Evolutionary conservation across 257 asterid genomes (phyloP).

Genomic region (Mentha longifolia): DNA sequence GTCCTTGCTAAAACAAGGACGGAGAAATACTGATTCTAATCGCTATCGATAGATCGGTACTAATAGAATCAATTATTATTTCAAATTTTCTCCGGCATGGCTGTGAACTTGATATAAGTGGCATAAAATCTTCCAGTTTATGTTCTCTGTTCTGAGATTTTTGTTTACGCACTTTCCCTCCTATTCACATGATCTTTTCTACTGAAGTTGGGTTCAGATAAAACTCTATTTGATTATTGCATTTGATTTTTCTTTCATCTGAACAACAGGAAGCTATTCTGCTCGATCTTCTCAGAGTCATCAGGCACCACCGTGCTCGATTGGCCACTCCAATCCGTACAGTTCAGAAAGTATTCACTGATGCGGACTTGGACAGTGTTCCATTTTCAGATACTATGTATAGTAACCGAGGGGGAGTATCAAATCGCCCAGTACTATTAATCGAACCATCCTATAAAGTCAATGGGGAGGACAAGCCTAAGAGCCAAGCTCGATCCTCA

Average conservation of each 20-base stretch:
- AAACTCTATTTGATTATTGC: background rate
- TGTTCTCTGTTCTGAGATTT: background rate
- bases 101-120: background rate
- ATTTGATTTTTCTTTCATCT: slow-evolving; percentile 23
- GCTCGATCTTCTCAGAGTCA: slow-evolving; percentile 92
- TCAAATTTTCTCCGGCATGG: background rate
- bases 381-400: slow-evolving; percentile 74
- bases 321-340: slow-evolving; percentile 99
- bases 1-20: background rate
- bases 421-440: slow-evolving; percentile 66
- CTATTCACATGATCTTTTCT: no score
- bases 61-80: background rate
- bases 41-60: background rate
- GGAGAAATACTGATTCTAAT: background rate
- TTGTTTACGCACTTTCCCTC: no score
- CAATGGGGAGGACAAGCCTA: slow-evolving; percentile 77
- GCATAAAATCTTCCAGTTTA: background rate
- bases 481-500: slow-evolving; percentile 55
- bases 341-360: slow-evolving; percentile 77
- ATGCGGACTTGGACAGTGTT: slow-evolving; percentile 77
- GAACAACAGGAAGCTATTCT: slow-evolving; percentile 77
- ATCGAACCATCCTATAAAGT: slow-evolving; percentile 82
- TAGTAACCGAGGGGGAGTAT: slow-evolving; percentile 46
- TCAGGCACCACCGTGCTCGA: slow-evolving; percentile 93
- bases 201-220: background rate